Base-by-base conservation (phyloP, 768 basidiomycete species). In the Cystobasidium onofrii region DNA sequence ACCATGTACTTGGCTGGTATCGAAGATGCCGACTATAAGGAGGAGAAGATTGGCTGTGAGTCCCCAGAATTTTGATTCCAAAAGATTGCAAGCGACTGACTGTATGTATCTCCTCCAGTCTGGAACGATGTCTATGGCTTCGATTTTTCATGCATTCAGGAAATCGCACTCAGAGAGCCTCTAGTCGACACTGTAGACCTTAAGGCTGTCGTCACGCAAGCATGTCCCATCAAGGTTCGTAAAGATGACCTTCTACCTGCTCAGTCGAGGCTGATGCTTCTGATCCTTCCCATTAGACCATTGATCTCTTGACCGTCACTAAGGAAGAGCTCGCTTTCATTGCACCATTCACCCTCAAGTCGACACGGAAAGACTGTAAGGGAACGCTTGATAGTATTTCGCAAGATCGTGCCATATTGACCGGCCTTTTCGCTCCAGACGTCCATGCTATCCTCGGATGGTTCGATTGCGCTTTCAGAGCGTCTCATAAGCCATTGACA, bases 91-190 rank as follows among this genome's bases (percentile, higher is more conserved):
- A n/a, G n/a, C n/a, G 74, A n/a, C 78, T 66, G 65, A 63, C 29
- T 20, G 27, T 36, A 66, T 10, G 52, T 60, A 34, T 29, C 33
- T 33, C 2, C 15, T n/a, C 52, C 78, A 98, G 95, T 95, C 85
- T 99, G 96, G 96, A 93, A 97, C 80, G 93, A 97, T 78, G 96
- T 99, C 25, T 99, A 99, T 82, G 96, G 96, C 29, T 98, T 99
- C 82, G 94, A 99, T 82, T 99, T 91, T 83, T 96, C 93, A 46
- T 97, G 96, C 81, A 98, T 99, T 85, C 97, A 98, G 83, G 92
- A 96, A 81, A 96, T 99, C 77, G 96, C 96, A 1, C 83, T 99
- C 70, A 86, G 90, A 34, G 96, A 99, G 81, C 96, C 96, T 54
- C 85, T 99, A 57, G 96, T 99, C 36, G 96, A 99, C 82, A 96